A percentile compares a stretch with the other conserved stretches of the same genome.
Evolutionary conservation across 306 rosid genomes (phyloP).

Genomic region (Gastrolobium bilobum): DNA sequence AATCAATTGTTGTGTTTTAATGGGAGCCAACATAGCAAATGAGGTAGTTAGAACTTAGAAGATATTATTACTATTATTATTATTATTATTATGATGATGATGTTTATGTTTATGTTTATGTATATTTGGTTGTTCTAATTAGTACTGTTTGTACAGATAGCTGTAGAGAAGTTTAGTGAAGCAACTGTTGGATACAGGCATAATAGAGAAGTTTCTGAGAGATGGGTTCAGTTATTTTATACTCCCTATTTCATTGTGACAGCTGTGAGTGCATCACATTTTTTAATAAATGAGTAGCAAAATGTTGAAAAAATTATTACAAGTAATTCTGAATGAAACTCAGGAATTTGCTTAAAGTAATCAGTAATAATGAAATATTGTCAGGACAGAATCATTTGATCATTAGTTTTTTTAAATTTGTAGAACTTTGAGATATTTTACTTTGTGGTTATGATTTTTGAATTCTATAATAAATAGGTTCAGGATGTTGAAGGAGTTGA

Average conservation of each 20-base stretch:
- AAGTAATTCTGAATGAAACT: slow-evolving; percentile 9
- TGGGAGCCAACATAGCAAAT: slow-evolving; percentile 98
- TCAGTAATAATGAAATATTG: background rate
- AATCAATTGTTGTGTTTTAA: slow-evolving; percentile 86
- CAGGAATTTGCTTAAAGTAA: slow-evolving; percentile 24
- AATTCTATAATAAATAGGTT: slow-evolving; percentile 61
- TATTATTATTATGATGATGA: background rate
- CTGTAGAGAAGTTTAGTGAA: slow-evolving; percentile 93
- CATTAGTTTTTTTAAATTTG: background rate
- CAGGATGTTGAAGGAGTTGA: slow-evolving; percentile 98
- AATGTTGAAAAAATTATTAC: background rate
- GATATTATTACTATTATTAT: background rate
- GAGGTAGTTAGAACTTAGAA: slow-evolving; percentile 64
- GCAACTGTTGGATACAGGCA: slow-evolving; percentile 92
- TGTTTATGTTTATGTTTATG: background rate
- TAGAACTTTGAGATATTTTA: background rate
- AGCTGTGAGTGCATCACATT: slow-evolving; percentile 69
- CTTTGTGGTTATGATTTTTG: slow-evolving; percentile 29
- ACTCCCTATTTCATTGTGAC: slow-evolving; percentile 82
- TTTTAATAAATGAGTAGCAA: slow-evolving; percentile 4
- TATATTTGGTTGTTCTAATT: slow-evolving; percentile 31
- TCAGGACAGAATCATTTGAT: slow-evolving; percentile 15
- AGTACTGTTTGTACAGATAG: slow-evolving; percentile 53
- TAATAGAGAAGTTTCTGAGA: slow-evolving; percentile 74
- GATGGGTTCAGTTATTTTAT: slow-evolving; percentile 90